phyloP scores from a whole-genome alignment of 352 stramenopile species.

The Pythium periplocum region DNA sequence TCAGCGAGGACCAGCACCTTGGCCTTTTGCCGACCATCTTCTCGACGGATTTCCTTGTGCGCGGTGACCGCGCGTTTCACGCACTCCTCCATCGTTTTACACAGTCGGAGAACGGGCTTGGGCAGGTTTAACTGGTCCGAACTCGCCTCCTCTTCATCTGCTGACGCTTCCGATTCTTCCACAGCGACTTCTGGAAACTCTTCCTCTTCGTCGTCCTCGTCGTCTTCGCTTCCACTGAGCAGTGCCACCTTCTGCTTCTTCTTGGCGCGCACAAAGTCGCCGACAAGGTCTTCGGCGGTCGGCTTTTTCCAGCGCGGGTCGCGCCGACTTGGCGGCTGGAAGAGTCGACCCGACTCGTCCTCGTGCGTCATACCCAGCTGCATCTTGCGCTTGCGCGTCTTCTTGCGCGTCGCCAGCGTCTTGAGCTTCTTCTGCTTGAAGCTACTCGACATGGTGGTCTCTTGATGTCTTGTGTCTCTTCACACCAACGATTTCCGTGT shows the following conservation, averaged over 20 bases:
- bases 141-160: constrained; percentile 14
- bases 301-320: constrained; percentile 76
- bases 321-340: constrained; percentile 62
- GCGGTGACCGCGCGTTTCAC: constrained; percentile 28
- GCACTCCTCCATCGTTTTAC: constrained; percentile 45
- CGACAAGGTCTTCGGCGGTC: constrained; percentile 33
- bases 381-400: constrained; percentile 70
- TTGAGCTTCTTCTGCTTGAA: constrained; percentile 85
- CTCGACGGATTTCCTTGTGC: constrained; percentile 46
- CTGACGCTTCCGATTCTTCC: constrained; percentile 8
- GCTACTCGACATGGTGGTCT: constrained; percentile 64
- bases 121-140: constrained; percentile 3
- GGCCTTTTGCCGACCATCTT: constrained; percentile 56
- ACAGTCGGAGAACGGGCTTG: constrained; percentile 39
- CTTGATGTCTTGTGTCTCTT: neutral
- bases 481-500: no score
- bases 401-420: constrained; percentile 73
- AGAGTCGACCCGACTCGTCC: constrained; percentile 63
- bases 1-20: constrained; percentile 65
- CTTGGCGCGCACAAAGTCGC: constrained; percentile 26
- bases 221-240: constrained; percentile 5
- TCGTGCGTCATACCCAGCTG: constrained; percentile 49
- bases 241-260: constrained; percentile 29
- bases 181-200: constrained; percentile 14
- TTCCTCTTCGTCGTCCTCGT: constrained; percentile 14